Evolutionary conservation across 345 rosid genomes (phyloP), one percentile per base, ranked within the genome.

Genomic region (Psidium friedrichsthalianum): DNA sequence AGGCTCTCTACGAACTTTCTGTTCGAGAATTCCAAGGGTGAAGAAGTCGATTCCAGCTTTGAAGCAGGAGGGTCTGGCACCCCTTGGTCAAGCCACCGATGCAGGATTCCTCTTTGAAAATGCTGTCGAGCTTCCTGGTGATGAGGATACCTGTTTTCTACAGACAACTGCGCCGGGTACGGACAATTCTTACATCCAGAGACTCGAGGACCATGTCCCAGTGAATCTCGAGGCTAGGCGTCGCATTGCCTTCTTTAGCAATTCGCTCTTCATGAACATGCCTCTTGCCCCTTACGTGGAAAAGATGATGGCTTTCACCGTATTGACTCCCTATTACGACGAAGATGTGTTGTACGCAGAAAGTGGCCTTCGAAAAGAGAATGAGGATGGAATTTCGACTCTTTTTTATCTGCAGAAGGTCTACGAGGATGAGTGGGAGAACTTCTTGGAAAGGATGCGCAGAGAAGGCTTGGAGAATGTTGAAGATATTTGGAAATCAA

Each of bases 271-370:
- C 90, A 96, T 96, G 99, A 94, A 92, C 90, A 95, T 96, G 94
- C 98, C 98, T 6, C 98, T 49, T 87, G 98, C 98, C 47, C 98
- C 98, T 51, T 84, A 87, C 57, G 98, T 96, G 15, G 98, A 95
- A 84, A 96, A 96, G 88, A 96, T 96, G 99, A 89, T 96, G 96
- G 97, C 99, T 84, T 95, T 96, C 83, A 94, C 97, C 90, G 95
- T 96, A 78, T 87, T 96, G 87, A 96, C 99, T 83, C 99, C 99
- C 11, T 95, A 94, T 90, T 96, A 93, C 82, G 95, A 93, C 36
- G 99, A 96, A 88, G 98, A 95, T 51, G 98, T 96, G 85, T 59
- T 94, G 88, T 94, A 90, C 86, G 89, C 93, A 42, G 92, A 92
- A 90, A 96, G 92, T 86, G 88, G 87, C 90, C 94, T 96, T 84